Conservation (phyloP, 164 flowering plant genomes). For the Vitis labrusca region DNA sequence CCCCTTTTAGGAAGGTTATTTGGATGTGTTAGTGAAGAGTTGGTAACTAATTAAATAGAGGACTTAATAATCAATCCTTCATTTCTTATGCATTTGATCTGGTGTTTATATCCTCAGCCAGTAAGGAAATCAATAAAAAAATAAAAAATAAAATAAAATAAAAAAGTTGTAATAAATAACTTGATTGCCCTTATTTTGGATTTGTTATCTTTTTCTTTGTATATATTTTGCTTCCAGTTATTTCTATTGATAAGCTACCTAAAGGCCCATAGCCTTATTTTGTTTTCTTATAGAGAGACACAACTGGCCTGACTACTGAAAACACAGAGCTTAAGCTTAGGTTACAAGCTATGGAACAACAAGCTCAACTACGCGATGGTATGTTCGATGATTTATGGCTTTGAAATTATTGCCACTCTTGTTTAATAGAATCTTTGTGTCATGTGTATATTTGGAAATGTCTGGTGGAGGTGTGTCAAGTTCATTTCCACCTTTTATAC, state of each 20-base stretch:
- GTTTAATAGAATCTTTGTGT: neutral
- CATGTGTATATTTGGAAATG: neutral
- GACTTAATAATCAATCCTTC: too few relatives aligned
- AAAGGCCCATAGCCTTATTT: neutral
- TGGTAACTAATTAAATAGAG: too few relatives aligned
- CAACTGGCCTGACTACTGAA: conserved; percentile 70
- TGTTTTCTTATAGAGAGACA: conserved; percentile 69
- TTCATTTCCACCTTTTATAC: too few relatives aligned
- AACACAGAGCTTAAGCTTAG: conserved; percentile 93
- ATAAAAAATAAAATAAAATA: too few relatives aligned
- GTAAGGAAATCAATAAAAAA: too few relatives aligned
- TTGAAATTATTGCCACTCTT: neutral
- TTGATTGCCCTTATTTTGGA: neutral
- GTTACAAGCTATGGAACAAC: conserved; percentile 96
- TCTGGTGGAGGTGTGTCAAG: neutral
- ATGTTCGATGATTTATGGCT: conserved; percentile 15
- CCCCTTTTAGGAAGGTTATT: too few relatives aligned
- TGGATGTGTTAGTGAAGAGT: too few relatives aligned
- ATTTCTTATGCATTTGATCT: too few relatives aligned
- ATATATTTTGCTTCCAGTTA: neutral
- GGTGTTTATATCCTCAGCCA: too few relatives aligned
- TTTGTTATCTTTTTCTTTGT: neutral
- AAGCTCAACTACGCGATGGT: conserved; percentile 96
- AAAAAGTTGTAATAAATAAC: neutral
- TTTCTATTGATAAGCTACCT: neutral